A percentile compares a stretch with the other conserved stretches of the same genome.
These are phyloP conservation scores for Chlorella variabilis DNA, from an alignment of 163 green algal genomes.

Conservation along the genomic window DNA sequence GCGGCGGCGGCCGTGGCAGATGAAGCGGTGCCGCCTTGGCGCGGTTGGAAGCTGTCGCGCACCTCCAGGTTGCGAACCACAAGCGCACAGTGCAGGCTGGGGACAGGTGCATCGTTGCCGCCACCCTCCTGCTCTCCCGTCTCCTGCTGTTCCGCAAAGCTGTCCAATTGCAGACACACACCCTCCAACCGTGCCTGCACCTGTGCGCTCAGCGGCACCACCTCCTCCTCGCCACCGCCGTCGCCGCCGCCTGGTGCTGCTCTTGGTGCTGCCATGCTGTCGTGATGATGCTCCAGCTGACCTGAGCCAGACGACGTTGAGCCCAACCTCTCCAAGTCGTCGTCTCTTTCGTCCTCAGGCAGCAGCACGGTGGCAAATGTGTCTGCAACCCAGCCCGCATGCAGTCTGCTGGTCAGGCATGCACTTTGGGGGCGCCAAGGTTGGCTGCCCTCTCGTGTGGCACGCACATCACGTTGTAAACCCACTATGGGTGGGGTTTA, in stretches of 20 bases:
- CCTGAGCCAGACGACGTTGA: neutral
- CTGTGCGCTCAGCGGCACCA: constrained; percentile 27
- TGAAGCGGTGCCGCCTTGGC: neutral
- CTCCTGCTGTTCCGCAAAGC: neutral
- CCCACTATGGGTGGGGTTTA: no score
- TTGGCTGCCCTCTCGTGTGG: no score
- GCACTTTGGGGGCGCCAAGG: no score
- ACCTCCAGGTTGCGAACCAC: constrained; percentile 12
- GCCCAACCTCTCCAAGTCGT: neutral
- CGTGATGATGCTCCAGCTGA: no score
- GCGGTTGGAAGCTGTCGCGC: constrained; percentile 34
- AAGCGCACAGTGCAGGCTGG: neutral
- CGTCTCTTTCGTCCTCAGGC: constrained; percentile 4
- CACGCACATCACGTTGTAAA: no score
- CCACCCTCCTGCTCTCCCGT: neutral
- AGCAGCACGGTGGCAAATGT: constrained; percentile 32
- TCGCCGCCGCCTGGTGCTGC: neutral
- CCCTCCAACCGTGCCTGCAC: constrained; percentile 24
- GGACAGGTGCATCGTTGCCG: neutral
- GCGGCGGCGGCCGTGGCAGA: neutral
- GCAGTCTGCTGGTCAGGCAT: no score
- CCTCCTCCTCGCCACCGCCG: constrained; percentile 1
- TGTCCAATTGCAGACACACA: constrained; percentile 22
- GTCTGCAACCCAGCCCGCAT: constrained; percentile 8
- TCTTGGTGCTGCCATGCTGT: neutral